Conservation (phyloP, 2,329 filamentous ascomycete genomes). For the Grosmannia serpens region DNA sequence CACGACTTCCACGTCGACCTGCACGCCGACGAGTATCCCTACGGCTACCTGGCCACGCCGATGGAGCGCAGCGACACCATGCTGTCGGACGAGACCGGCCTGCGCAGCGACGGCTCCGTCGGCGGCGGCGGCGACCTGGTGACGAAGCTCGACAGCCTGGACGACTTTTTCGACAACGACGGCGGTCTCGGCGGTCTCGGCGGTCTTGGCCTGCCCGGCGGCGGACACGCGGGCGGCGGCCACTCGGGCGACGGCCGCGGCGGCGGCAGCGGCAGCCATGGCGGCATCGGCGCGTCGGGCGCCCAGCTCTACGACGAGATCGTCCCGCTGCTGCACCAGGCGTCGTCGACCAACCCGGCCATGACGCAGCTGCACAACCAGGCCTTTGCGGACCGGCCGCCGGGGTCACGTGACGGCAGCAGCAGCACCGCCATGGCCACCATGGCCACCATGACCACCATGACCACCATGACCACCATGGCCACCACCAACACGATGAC, state of each 20-base stretch:
- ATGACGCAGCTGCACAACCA: slow-evolving; percentile 69
- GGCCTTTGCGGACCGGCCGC: slow-evolving; percentile 66
- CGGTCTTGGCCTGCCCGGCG: slow-evolving; percentile 23
- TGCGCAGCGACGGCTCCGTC: background rate
- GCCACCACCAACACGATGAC: slow-evolving; percentile 43
- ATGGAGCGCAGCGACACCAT: slow-evolving; percentile 74
- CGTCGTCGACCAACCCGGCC: slow-evolving; percentile 50
- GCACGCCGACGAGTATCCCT: slow-evolving; percentile 76
- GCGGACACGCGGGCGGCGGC: slow-evolving; percentile 12
- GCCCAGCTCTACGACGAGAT: slow-evolving; percentile 88
- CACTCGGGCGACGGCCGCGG: background rate
- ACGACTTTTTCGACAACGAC: slow-evolving; percentile 71
- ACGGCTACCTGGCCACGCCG: slow-evolving; percentile 60
- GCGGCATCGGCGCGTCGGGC: slow-evolving; percentile 42
- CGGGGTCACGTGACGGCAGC: slow-evolving; percentile 44
- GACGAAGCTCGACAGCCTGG: slow-evolving; percentile 64
- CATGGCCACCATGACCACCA: slow-evolving; percentile 5
- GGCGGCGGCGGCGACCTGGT: slow-evolving; percentile 58
- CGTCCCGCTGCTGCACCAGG: slow-evolving; percentile 78
- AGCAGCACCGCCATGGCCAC: slow-evolving; percentile 20
- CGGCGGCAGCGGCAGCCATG: background rate
- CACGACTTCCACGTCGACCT: slow-evolving; percentile 84
- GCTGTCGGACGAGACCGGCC: slow-evolving; percentile 66
- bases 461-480: slow-evolving; percentile 5
- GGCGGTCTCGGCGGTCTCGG: slow-evolving; percentile 16